Evolutionary conservation across 2,329 filamentous ascomycete species (phyloP).

Genomic region (Pseudodiploospora longispora): DNA sequence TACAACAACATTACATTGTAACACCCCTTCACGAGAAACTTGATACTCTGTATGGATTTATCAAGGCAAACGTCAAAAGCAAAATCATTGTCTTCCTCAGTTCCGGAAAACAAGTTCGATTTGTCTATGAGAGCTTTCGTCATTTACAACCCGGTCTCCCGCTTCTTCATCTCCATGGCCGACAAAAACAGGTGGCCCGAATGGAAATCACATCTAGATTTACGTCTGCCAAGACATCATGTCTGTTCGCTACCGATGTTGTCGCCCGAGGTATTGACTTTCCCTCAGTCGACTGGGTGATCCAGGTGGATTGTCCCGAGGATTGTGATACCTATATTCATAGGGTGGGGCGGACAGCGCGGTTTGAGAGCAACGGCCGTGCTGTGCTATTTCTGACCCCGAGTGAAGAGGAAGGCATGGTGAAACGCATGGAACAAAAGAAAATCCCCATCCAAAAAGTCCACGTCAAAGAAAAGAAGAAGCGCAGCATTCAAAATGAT

Average conservation of each 20-base stretch:
- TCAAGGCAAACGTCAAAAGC: slow-evolving; percentile 80
- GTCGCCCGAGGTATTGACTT: slow-evolving; percentile 93
- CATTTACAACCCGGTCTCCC: slow-evolving; percentile 92
- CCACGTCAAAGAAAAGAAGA: slow-evolving; percentile 82
- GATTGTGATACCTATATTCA: slow-evolving; percentile 98
- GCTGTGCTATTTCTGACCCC: slow-evolving; percentile 90
- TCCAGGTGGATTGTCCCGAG: slow-evolving; percentile 96
- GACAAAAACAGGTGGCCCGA: slow-evolving; percentile 84
- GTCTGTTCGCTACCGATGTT: slow-evolving; percentile 91
- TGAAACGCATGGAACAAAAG: slow-evolving; percentile 75
- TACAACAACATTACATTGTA: slow-evolving; percentile 87
- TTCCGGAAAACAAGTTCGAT: slow-evolving; percentile 92
- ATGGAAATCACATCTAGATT: slow-evolving; percentile 84
- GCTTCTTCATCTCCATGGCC: slow-evolving; percentile 83
- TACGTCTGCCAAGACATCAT: slow-evolving; percentile 70
- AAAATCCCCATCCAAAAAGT: slow-evolving; percentile 84
- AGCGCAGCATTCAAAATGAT: slow-evolving; percentile 74
- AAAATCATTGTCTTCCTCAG: slow-evolving; percentile 96
- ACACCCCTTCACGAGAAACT: slow-evolving; percentile 83
- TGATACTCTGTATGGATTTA: slow-evolving; percentile 86
- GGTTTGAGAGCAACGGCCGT: slow-evolving; percentile 79
- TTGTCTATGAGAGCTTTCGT: slow-evolving; percentile 87
- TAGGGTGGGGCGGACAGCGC: slow-evolving; percentile 86
- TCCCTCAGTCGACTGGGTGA: slow-evolving; percentile 94
- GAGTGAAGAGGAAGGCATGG: slow-evolving; percentile 86